Conservation (phyloP, 768 basidiomycete genomes). For the Stropharia rugosoannulata region DNA sequence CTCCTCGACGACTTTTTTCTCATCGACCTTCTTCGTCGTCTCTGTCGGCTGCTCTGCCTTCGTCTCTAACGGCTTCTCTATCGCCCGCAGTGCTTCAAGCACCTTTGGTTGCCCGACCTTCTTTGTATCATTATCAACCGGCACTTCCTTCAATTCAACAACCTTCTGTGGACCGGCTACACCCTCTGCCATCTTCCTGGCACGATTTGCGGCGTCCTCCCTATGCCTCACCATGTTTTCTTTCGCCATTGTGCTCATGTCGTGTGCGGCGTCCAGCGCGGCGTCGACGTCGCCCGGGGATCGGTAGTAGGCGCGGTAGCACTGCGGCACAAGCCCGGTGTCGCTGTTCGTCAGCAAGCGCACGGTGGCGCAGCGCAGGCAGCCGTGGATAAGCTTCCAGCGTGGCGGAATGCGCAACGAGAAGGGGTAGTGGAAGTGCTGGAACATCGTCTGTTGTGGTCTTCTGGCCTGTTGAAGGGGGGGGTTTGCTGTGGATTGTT, state of each 20-base stretch:
- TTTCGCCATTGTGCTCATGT: not conserved
- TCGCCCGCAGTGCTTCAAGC: not conserved
- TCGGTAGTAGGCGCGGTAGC: not conserved
- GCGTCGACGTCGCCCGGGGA: not conserved
- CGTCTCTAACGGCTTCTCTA: not conserved
- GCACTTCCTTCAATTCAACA: too few species aligned
- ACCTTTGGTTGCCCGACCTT: not conserved
- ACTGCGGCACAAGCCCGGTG: not conserved
- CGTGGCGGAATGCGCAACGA: not conserved
- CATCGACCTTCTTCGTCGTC: too few species aligned
- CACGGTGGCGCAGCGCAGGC: constrained; percentile 6
- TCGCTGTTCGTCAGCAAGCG: constrained; percentile 4
- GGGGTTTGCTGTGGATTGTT: too few species aligned
- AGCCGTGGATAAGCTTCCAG: constrained; percentile 9
- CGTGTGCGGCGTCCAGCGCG: not conserved
- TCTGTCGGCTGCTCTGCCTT: not conserved
- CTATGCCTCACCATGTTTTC: too few species aligned
- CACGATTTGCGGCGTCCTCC: not conserved
- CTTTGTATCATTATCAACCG: too few species aligned
- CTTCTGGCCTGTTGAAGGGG: not conserved
- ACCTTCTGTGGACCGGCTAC: too few species aligned
- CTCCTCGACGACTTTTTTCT: not conserved
- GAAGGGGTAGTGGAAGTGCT: constrained; percentile 6
- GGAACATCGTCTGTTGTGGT: not conserved
- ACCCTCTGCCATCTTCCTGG: too few species aligned